A percentile compares a stretch with the other conserved stretches of the same genome.
Evolutionary conservation across 768 basidiomycete genomes (phyloP).

Genomic region (Rhizopogon sp.): DNA sequence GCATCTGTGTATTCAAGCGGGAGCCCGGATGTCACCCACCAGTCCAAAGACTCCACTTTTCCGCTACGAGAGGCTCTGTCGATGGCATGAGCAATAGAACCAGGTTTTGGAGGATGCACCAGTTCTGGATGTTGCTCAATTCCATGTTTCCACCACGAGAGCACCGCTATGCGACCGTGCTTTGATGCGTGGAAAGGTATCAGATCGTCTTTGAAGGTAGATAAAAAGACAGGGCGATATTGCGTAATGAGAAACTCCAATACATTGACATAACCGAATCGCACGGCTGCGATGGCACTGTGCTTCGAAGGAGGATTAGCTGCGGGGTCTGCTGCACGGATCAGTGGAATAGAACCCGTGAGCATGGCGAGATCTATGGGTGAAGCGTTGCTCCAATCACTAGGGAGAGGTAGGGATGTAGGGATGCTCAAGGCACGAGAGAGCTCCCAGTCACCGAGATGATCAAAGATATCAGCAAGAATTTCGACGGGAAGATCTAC

Average conservation of each 20-base stretch:
- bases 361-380: slow-evolving; percentile 70
- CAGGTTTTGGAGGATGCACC: slow-evolving; percentile 48
- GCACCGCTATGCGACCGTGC: slow-evolving; percentile 65
- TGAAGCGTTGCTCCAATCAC: slow-evolving; percentile 69
- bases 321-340: slow-evolving; percentile 55
- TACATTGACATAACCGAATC: slow-evolving; percentile 74
- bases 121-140: slow-evolving; percentile 57
- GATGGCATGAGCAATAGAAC: slow-evolving; percentile 62
- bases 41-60: slow-evolving; percentile 68
- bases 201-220: slow-evolving; percentile 58
- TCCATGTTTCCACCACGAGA: slow-evolving; percentile 79
- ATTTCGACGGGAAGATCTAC: slow-evolving; percentile 75
- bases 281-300: slow-evolving; percentile 60
- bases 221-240: slow-evolving; percentile 59
- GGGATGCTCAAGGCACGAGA: slow-evolving; percentile 71
- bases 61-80: slow-evolving; percentile 79
- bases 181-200: slow-evolving; percentile 77
- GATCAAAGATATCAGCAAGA: slow-evolving; percentile 70
- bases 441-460: slow-evolving; percentile 82
- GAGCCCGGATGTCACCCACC: slow-evolving; percentile 71
- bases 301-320: slow-evolving; percentile 60
- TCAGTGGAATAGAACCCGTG: slow-evolving; percentile 50
- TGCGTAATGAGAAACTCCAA: slow-evolving; percentile 68
- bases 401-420: slow-evolving; percentile 59
- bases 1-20: slow-evolving; percentile 74